phyloP scores from a whole-genome alignment of 169 alveolate species.

The Plasmodium relictum region DNA sequence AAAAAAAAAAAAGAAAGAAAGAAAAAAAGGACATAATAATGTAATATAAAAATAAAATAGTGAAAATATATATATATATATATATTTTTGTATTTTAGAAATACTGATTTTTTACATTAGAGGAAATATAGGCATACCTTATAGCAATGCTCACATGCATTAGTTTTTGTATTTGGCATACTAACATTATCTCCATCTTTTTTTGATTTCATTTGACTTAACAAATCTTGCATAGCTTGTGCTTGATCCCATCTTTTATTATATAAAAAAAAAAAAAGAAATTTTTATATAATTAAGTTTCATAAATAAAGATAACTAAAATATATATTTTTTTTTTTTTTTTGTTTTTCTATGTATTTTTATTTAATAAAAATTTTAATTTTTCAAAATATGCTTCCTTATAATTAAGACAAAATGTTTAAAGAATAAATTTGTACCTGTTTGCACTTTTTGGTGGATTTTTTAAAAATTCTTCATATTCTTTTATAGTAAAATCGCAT shows the following conservation, averaged over 20 bases:
- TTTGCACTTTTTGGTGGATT: constrained; percentile 91
- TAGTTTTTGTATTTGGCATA: constrained; percentile 9
- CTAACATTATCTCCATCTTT: constrained; percentile 35
- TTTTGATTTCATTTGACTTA: constrained; percentile 74
- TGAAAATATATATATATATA: not conserved
- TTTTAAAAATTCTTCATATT: constrained; percentile 85
- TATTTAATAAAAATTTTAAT: not conserved
- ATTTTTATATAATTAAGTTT: not conserved
- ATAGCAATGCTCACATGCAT: constrained; percentile 55
- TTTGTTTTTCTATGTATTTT: not conserved
- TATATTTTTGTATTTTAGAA: not conserved
- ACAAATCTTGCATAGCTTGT: constrained; percentile 73
- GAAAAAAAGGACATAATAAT: not conserved
- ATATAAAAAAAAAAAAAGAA: constrained; percentile 1
- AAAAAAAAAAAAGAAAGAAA: constrained; percentile 11
- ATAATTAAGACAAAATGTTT: not conserved
- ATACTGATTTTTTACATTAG: not conserved
- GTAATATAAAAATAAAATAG: not conserved
- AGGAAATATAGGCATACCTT: constrained; percentile 5
- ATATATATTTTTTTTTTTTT: not conserved
- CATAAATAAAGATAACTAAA: not conserved
- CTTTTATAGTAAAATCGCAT: constrained; percentile 84
- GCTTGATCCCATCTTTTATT: constrained; percentile 64
- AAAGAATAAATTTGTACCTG: constrained; percentile 76
- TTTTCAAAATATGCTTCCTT: constrained; percentile 14